Evolutionary conservation across 768 basidiomycete genomes (phyloP), one percentile per base, ranked within the genome.

Genomic region (Collybia mongolica): DNA sequence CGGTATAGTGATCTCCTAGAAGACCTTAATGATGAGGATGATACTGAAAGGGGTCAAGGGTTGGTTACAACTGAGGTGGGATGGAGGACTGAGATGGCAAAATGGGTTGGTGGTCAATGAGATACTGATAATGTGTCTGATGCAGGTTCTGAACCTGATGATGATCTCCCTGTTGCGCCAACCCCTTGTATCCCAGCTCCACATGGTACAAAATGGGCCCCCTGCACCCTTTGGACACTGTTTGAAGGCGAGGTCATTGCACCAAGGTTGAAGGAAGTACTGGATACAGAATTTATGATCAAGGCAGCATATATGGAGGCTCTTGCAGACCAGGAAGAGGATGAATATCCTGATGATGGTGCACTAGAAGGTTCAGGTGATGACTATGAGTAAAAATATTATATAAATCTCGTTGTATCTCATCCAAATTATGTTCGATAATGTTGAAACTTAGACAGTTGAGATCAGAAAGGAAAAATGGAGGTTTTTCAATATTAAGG

Each of bases 21-120:
- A n/a, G 43, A 44, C 20, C 28, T 44, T n/a, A 32, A 44, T 17
- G 26, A 44, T 44, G 26, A 44, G 22, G 43, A 44, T 44, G 43
- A 44, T 17, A 29, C 28, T 29, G 43, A 44, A 22, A 17, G n/a
- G 18, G 43, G 43, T 9, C 11, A 24, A 44, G 43, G 26, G 9
- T 44, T 44, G 26, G 43, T 44, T 6, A 44, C 23, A 15, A 44
- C 12, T 18, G 43, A n/a, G 14, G 28, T 24, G 17, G 28, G 28
- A 29, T 44, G 43, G 43, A 44, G 43, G 18, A 44, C 28, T 2
- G 43, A 44, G 43, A 44, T 44, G 43, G 43, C 43, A 44, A 44
- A 18, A 22, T 44, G 43, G 43, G 35, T 44, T 18, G 28, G 28
- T 29, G 26, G 35, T 28, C 24, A 26, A 26, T 7, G 24, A 26